Base-by-base conservation (phyloP, 2,329 filamentous ascomycete species). In the Taxawa tesnikishii region DNA sequence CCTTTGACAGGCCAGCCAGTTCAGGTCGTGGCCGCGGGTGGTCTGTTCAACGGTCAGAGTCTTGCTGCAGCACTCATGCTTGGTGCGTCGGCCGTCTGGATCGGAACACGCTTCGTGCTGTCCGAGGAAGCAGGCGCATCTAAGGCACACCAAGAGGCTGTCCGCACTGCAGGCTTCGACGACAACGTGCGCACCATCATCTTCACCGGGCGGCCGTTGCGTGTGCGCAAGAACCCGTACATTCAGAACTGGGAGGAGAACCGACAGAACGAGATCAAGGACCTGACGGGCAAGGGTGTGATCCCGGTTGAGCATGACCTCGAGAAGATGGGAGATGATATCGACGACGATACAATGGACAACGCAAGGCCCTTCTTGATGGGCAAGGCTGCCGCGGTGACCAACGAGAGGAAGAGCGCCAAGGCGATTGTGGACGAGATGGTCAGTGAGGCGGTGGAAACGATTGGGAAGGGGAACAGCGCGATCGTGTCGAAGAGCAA, bases 161-260 rank as follows among this genome's bases (percentile, higher is more conserved):
- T 98, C 46, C 75, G 76, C 51, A 94, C 88, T 26, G 75, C 90
- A 32, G 75, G 82, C 46, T 94, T 90, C 58, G 85, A 96, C 61
- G 90, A 98, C 63, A 98, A 93, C 53, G 67, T 96, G 56, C 82
- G 84, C 55, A 98, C 90, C 30, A 83, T 96, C 59, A 98, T 98
- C 65, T 98, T 96, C 73, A 98, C 90, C 36, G 90, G 90, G 34
- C 83, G 90, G 37, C 90, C 90, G 21, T 70, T 98, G 54, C 83
- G 90, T 45, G 90, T 98, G 38, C 79, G 87, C 56, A 90, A 74
- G 55, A 98, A 96, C 67, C 60, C 79, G 5, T 98, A 98, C 62
- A 96, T 98, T 52, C 59, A 75, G 53, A 83, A 94, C 69, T 98
- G 90, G 90, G 88, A 98, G 65, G 79, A 79, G 50, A 90, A 96